Percentiles rank a stretch among this genome's conserved stretches.
Evolutionary conservation across 1,284 basidiomycete genomes (phyloP).

Genomic region (Cystobasidiaceae sp.): DNA sequence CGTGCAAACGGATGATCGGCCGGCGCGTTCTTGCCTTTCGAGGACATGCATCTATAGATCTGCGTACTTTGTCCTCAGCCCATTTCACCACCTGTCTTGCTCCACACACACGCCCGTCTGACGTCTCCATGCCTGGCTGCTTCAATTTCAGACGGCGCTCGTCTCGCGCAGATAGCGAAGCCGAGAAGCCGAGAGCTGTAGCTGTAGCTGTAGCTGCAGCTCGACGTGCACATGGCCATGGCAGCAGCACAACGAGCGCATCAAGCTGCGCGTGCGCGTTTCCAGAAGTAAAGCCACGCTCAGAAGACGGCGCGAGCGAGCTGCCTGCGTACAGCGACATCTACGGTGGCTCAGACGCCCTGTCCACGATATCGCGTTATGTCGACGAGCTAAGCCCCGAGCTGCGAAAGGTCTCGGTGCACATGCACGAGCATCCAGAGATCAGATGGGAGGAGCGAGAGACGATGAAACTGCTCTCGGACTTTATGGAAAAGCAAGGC

Average conservation of each 20-base stretch:
- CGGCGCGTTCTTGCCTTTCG: too few relatives aligned
- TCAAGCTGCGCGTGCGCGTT: conserved; percentile 19
- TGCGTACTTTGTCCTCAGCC: too few relatives aligned
- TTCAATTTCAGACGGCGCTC: conserved; percentile 8
- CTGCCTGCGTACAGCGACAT: conserved; percentile 10
- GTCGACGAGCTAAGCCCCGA: conserved; percentile 39
- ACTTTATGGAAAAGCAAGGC: conserved; percentile 41
- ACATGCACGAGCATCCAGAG: conserved; percentile 37
- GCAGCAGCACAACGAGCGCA: neutral
- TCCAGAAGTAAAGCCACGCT: neutral
- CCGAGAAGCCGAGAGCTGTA: neutral
- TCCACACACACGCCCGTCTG: too few relatives aligned
- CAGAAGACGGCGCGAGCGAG: neutral
- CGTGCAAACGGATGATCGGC: too few relatives aligned
- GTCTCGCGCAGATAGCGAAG: neutral
- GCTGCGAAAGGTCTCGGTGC: conserved; percentile 45
- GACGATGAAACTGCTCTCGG: conserved; percentile 40
- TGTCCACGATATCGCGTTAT: conserved; percentile 36
- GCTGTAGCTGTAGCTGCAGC: neutral
- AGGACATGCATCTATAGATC: too few relatives aligned
- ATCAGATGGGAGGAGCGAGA: conserved; percentile 36
- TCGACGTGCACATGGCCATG: neutral
- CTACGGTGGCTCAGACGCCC: conserved; percentile 30
- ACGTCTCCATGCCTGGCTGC: conserved; percentile 25
- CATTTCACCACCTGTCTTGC: too few relatives aligned